Percentiles rank a stretch among this genome's conserved stretches.
Conservation (phyloP, 2,329 filamentous ascomycete genomes). For the Coniella vitis region DNA sequence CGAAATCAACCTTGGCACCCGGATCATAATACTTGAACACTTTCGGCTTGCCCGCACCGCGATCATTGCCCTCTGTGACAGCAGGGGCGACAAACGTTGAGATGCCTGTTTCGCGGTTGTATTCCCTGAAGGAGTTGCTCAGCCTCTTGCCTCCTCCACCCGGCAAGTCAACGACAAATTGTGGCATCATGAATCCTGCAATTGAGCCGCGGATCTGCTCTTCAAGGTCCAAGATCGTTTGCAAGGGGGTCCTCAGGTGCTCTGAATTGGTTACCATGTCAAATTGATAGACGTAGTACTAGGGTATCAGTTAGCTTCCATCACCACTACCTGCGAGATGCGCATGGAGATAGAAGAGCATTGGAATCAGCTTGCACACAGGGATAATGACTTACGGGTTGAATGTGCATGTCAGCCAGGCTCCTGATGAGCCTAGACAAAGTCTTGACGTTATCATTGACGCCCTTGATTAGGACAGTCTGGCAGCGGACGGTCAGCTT, state of each 20-base stretch:
- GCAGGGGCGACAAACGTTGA: constrained; percentile 51
- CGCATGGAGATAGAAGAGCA: no score
- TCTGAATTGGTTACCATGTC: constrained; percentile 56
- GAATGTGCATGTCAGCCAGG: constrained; percentile 49
- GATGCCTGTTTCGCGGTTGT: constrained; percentile 45
- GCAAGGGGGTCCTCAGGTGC: constrained; percentile 55
- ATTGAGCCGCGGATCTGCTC: constrained; percentile 51
- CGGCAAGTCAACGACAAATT: constrained; percentile 57
- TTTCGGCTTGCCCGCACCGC: constrained; percentile 33
- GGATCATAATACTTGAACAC: constrained; percentile 55
- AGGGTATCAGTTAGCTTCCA: neutral
- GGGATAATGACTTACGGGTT: constrained; percentile 49
- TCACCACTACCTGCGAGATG: no score
- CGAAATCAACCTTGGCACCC: neutral
- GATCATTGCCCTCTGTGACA: constrained; percentile 36
- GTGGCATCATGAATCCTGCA: constrained; percentile 56
- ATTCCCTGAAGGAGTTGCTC: constrained; percentile 44
- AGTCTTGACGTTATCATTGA: constrained; percentile 49
- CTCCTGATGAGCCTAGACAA: constrained; percentile 47
- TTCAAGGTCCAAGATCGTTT: constrained; percentile 52
- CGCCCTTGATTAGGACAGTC: constrained; percentile 49
- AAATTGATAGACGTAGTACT: constrained; percentile 62
- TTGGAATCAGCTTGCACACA: no score
- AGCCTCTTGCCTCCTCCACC: constrained; percentile 58
- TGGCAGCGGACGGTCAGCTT: constrained; percentile 54